These are phyloP conservation scores for Aciculosporium take DNA, from an alignment of 2,329 filamentous ascomycete genomes.

Conservation along the genomic window DNA sequence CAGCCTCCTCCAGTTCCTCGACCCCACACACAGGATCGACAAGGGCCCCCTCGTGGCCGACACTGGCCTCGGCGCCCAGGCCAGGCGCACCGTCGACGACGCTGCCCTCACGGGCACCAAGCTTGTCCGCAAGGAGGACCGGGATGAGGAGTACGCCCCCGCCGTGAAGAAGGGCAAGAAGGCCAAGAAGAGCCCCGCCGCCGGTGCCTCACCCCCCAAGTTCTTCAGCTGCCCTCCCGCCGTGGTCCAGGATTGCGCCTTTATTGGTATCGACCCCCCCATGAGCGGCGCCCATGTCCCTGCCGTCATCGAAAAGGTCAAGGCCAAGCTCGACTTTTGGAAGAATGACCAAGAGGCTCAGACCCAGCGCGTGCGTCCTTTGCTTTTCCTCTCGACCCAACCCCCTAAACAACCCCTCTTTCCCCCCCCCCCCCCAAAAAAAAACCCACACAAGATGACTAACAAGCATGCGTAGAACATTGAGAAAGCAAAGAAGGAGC, in stretches of 20 bases:
- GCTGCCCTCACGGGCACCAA: slow-evolving; percentile 73
- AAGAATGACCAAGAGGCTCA: slow-evolving; percentile 79
- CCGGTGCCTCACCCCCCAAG: slow-evolving; percentile 34
- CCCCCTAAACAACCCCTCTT: too few species aligned
- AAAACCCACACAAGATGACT: background rate
- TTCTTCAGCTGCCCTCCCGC: slow-evolving; percentile 76
- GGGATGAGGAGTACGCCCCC: slow-evolving; percentile 73
- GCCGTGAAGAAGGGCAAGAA: slow-evolving; percentile 79
- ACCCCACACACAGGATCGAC: slow-evolving; percentile 56
- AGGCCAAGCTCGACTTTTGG: slow-evolving; percentile 83
- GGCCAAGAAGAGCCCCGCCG: slow-evolving; percentile 49
- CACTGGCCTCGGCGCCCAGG: slow-evolving; percentile 63
- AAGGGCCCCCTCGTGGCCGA: slow-evolving; percentile 50
- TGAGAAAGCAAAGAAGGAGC: slow-evolving; percentile 90
- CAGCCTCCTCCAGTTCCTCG: slow-evolving; percentile 79
- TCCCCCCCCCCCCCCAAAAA: background rate
- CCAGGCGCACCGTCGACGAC: slow-evolving; percentile 72
- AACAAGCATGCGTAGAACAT: slow-evolving; percentile 57
- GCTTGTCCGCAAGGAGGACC: slow-evolving; percentile 73
- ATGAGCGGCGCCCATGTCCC: slow-evolving; percentile 76
- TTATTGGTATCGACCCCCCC: slow-evolving; percentile 75
- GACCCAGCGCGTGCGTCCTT: slow-evolving; percentile 70
- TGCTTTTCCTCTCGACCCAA: background rate
- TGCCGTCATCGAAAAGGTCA: slow-evolving; percentile 70
- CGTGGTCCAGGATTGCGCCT: slow-evolving; percentile 78